Base-by-base conservation (phyloP, 768 basidiomycete genomes). In the Rhizopogon vesiculosus region DNA sequence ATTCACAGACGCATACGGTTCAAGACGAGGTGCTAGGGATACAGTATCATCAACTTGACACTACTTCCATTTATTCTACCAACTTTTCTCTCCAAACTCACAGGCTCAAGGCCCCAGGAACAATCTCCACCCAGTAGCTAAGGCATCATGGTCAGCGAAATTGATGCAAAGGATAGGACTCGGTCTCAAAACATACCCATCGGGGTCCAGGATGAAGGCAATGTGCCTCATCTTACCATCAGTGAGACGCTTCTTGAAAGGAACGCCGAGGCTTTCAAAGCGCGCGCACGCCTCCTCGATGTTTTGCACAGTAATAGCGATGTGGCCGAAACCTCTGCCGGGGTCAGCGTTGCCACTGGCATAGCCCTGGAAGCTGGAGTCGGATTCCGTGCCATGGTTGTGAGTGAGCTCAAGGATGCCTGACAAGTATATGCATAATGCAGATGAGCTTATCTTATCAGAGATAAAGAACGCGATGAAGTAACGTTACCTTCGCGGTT, bases 351-450 rank as follows among this genome's bases (percentile, higher is more conserved):
- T 99, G 1, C 96, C 96, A 63, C 70, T 87, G 9, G 84, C 78
- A 69, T 97, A 98, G 38, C 92, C 94, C 62, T 84, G 69, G 77
- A 94, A 94, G 59, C 71, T 72, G 51, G 84, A 62, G 67, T 95
- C 88, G 54, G 72, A 75, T 74, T 98, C 96, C 55, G 92, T 91
- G 54, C 94, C 92, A 68, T 93, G 91, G 76, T 94, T 93, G 74
- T 89, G 85, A 1, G 89, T 93, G 48, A 93, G 78, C 69, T 95
- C 91, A 56, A 93, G 81, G 61, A 94, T 72, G 52, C 86, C 88
- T 89, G 61, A n/a, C 25, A 25, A 12, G 44, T 46, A 35, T 19
- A 7, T 22, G 33, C 48, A 38, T 9, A 12, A 38, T 12, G 35
- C 13, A 48, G 33, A 10, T 45, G 43, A 54, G 43, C 9, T 33